Evolutionary conservation across 495 filamentous ascomycete species (phyloP).

Genomic region (Podospora didyma): DNA sequence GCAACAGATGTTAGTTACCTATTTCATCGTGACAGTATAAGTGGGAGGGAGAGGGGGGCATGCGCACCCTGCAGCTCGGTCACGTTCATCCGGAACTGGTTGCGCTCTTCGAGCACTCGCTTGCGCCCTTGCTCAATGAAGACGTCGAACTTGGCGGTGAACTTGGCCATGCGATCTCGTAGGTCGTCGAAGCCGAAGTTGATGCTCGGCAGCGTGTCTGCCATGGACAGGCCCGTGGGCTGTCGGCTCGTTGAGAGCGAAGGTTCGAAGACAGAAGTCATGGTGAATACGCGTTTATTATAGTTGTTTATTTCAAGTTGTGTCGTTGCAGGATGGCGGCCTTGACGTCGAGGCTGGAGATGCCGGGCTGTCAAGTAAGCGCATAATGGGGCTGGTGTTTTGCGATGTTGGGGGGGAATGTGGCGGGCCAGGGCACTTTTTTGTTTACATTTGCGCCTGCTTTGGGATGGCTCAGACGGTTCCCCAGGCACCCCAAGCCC

Average conservation of each 20-base stretch:
- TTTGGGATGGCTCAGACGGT: constrained; percentile 21
- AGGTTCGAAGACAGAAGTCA: constrained; percentile 71
- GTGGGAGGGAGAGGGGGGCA: neutral
- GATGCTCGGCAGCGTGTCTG: constrained; percentile 80
- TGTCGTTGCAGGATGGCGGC: neutral
- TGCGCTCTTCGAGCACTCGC: constrained; percentile 84
- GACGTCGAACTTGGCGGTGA: constrained; percentile 85
- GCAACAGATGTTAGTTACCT: neutral
- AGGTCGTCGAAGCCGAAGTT: constrained; percentile 97
- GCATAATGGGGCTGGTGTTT: neutral
- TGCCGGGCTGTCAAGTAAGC: neutral
- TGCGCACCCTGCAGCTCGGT: constrained; percentile 79
- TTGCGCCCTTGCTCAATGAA: constrained; percentile 91
- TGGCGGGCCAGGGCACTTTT: neutral
- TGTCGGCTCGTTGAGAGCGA: constrained; percentile 73
- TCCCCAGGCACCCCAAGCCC: constrained; percentile 13
- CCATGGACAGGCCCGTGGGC: constrained; percentile 51
- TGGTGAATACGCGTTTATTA: constrained; percentile 18
- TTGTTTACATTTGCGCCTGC: constrained; percentile 23
- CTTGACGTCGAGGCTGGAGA: neutral
- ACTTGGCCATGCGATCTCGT: constrained; percentile 89
- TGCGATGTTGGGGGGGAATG: neutral
- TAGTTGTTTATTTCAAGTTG: constrained; percentile 16
- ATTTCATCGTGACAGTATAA: neutral
- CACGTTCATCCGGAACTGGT: constrained; percentile 86